Percentiles rank a stretch among this genome's conserved stretches.
Evolutionary conservation across 75 land plant species (phyloP).

Genomic region (Gnetum montanum): DNA sequence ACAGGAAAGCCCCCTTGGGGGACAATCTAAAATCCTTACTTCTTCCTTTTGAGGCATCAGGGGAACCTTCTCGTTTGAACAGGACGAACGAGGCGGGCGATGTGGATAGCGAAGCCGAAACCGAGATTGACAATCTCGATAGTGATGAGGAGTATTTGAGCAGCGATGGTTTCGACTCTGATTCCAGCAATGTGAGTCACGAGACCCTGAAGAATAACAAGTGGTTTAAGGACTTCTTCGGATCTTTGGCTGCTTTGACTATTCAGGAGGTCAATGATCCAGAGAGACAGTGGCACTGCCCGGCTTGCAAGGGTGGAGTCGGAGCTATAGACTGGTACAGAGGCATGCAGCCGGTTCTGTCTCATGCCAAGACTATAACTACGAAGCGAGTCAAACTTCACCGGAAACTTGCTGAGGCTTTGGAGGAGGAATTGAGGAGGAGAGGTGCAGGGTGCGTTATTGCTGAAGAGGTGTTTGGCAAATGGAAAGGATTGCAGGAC

Average conservation of each 20-base stretch:
- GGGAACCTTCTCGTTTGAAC: not conserved
- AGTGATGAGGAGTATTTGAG: constrained; percentile 46
- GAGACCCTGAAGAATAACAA: constrained; percentile 56
- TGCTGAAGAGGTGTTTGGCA: constrained; percentile 53
- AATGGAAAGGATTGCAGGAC: constrained; percentile 64
- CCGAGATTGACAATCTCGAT: constrained; percentile 38
- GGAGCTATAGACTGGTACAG: constrained; percentile 93
- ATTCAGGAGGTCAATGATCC: constrained; percentile 54
- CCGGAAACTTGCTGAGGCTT: constrained; percentile 47
- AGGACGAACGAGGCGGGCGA: not conserved
- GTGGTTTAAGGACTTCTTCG: constrained; percentile 67
- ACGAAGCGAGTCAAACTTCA: constrained; percentile 65
- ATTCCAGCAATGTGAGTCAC: constrained; percentile 45
- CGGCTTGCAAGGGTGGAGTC: constrained; percentile 80
- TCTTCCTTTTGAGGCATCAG: constrained; percentile 10
- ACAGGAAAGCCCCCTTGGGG: not conserved
- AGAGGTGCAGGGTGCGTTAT: constrained; percentile 44
- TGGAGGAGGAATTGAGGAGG: constrained; percentile 62
- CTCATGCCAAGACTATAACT: constrained; percentile 82
- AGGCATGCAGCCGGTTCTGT: constrained; percentile 66
- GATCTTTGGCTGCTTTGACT: constrained; percentile 38
- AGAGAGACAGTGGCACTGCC: constrained; percentile 94
- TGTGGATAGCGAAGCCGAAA: constrained; percentile 10
- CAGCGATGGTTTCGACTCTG: constrained; percentile 64
- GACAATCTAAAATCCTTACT: not conserved